These are phyloP conservation scores for Blastomyces silverae DNA, from an alignment of 2,329 filamentous ascomycete genomes.

Conservation along the genomic window DNA sequence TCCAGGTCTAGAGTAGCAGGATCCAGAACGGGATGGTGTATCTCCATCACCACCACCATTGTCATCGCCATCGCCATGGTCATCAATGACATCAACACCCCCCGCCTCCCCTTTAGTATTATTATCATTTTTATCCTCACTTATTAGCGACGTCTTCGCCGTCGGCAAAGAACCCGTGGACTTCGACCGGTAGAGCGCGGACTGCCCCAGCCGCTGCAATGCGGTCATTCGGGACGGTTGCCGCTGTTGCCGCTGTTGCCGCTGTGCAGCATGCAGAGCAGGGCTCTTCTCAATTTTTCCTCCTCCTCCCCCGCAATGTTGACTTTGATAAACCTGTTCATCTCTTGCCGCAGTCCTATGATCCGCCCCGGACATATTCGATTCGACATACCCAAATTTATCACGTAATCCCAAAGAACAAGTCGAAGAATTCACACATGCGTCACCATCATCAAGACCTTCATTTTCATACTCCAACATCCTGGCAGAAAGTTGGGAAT, in stretches of 20 bases:
- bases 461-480: neutral
- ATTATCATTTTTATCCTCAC: neutral
- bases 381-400: conserved; percentile 3
- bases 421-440: neutral
- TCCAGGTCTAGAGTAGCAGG: neutral
- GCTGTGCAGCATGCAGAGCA: neutral
- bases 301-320: neutral
- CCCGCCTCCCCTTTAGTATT: neutral
- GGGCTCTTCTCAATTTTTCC: neutral
- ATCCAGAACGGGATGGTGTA: neutral
- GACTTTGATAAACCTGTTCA: neutral
- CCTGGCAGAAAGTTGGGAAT: neutral
- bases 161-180: conserved; percentile 30
- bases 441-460: neutral
- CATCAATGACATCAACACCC: neutral
- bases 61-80: neutral
- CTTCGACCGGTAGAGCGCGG: conserved; percentile 35
- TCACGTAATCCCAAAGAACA: conserved; percentile 1
- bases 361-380: neutral
- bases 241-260: neutral
- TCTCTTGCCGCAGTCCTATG: neutral
- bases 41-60: neutral
- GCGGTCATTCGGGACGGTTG: conserved; percentile 31
- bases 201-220: conserved; percentile 38
- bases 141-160: neutral